A percentile compares a stretch with the other conserved stretches of the same genome.
These are phyloP conservation scores for Litsea cubeba DNA, from an alignment of 164 flowering plant species.

Conservation along the genomic window DNA sequence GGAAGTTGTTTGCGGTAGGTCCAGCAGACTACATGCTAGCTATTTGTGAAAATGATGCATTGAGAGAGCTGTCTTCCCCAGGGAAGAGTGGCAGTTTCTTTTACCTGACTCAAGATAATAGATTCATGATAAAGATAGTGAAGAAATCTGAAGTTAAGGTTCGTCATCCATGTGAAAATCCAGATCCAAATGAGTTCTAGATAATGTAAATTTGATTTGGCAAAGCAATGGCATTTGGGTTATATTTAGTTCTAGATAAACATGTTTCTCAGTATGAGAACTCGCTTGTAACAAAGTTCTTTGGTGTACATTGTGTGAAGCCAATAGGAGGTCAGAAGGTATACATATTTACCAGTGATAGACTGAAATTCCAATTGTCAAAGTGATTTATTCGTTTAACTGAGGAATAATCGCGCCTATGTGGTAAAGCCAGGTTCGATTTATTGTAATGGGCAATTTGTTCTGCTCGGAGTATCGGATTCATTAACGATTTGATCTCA, in stretches of 20 bases:
- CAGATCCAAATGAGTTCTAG: neutral
- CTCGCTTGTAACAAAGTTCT: constrained; percentile 41
- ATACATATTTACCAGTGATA: constrained; percentile 17
- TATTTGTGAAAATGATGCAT: constrained; percentile 62
- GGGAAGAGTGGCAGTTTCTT: constrained; percentile 80
- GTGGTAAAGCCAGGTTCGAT: constrained; percentile 40
- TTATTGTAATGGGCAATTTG: constrained; percentile 66
- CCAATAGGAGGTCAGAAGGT: constrained; percentile 49
- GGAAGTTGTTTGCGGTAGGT: constrained; percentile 53
- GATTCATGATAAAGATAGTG: constrained; percentile 81
- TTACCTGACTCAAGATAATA: constrained; percentile 75
- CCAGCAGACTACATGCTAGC: constrained; percentile 70
- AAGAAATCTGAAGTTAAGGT: constrained; percentile 87
- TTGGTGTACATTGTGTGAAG: constrained; percentile 48
- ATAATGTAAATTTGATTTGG: neutral
- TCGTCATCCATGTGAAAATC: constrained; percentile 10
- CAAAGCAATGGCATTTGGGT: neutral
- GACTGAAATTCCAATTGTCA: neutral
- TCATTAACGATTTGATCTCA: constrained; percentile 56
- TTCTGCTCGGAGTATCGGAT: constrained; percentile 60
- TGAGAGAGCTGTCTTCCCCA: constrained; percentile 64
- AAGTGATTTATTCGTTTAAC: neutral
- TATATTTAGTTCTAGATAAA: constrained; percentile 14
- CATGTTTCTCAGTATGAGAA: constrained; percentile 28
- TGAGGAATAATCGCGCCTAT: neutral